Conservation (phyloP, 371 early-diverging fungal species). For the Choanephora cucurbitarum region DNA sequence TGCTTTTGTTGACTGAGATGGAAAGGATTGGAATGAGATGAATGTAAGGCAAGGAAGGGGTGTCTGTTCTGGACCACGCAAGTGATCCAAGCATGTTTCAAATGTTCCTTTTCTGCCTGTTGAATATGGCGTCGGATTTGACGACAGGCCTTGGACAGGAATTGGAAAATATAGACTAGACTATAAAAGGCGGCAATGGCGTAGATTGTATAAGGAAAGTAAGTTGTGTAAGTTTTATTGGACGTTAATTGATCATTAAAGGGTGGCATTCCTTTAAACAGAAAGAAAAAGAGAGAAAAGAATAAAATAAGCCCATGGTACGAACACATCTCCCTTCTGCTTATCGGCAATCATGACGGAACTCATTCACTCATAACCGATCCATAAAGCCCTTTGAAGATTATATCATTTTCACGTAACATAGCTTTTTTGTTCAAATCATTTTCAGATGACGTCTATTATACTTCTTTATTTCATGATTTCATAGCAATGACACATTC, state of each 20-base stretch:
- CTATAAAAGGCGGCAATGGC: constrained; percentile 9
- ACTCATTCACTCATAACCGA: background rate
- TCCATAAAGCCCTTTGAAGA: too few species aligned
- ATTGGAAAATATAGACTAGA: background rate
- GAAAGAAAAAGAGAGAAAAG: background rate
- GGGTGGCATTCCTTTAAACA: background rate
- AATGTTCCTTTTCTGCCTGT: constrained; percentile 10
- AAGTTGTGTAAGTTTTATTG: constrained; percentile 11
- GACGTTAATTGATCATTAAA: background rate
- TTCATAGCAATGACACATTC: too few species aligned
- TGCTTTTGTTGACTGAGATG: constrained; percentile 5
- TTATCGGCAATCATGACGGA: background rate
- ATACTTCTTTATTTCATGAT: too few species aligned
- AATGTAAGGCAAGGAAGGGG: background rate
- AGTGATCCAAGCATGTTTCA: constrained; percentile 10
- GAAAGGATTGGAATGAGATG: background rate
- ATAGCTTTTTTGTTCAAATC: background rate
- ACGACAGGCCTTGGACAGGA: background rate
- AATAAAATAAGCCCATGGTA: too few species aligned
- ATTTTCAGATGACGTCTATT: too few species aligned
- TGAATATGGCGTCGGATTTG: background rate
- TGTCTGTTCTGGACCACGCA: background rate
- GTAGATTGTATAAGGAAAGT: constrained; percentile 10
- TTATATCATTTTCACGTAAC: background rate
- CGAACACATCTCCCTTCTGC: too few species aligned